These are phyloP conservation scores for Brassica cretica DNA, from an alignment of 345 rosid species.

Conservation along the genomic window DNA sequence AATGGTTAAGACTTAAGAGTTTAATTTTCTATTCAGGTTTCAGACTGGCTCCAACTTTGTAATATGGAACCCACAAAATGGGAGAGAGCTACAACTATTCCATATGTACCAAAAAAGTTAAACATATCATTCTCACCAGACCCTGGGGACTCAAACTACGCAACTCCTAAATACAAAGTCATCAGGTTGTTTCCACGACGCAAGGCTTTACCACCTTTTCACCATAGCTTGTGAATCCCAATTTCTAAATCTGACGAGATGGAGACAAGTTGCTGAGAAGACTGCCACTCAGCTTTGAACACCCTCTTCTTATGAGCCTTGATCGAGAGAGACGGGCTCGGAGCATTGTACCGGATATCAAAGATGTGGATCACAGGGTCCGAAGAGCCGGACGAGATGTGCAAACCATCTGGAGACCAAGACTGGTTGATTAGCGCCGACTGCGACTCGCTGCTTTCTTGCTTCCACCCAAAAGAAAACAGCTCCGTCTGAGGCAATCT, in stretches of 20 bases:
- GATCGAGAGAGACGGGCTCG: conserved; percentile 23
- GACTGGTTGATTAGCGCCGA: conserved; percentile 41
- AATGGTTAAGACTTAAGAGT: neutral
- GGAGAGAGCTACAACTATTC: neutral
- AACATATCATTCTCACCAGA: neutral
- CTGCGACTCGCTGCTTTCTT: conserved; percentile 40
- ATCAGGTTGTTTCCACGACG: conserved; percentile 1
- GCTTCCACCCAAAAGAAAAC: conserved; percentile 43
- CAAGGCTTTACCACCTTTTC: neutral
- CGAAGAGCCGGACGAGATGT: conserved; percentile 38
- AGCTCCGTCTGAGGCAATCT: conserved; percentile 42
- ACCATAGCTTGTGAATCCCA: conserved; percentile 40
- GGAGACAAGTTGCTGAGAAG: conserved; percentile 36
- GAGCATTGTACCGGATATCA: conserved; percentile 41
- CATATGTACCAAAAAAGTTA: neutral
- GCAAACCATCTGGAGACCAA: conserved; percentile 45
- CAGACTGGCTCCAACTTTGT: neutral
- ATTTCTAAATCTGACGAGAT: conserved; percentile 40
- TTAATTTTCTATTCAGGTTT: neutral
- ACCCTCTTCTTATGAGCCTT: conserved; percentile 40
- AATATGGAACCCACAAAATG: neutral
- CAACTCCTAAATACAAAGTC: neutral
- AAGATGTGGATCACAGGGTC: conserved; percentile 43
- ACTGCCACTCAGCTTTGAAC: conserved; percentile 44
- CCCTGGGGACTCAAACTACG: neutral